Evolutionary conservation across 352 stramenopile species (phyloP).

Genomic region (Pythium dissimile): DNA sequence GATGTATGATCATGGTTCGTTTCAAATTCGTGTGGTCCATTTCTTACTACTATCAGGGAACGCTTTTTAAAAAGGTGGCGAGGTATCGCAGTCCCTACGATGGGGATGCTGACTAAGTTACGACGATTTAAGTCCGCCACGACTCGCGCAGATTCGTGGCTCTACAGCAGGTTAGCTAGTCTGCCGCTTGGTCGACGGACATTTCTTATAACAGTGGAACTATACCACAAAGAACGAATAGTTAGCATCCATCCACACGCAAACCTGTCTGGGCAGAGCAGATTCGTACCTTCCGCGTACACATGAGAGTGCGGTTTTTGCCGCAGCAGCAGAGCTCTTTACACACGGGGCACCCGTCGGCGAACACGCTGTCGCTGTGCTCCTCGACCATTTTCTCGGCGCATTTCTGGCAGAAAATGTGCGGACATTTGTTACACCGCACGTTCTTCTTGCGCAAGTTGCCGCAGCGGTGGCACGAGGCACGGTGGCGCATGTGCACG

Average conservation of each 20-base stretch:
- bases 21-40: background rate
- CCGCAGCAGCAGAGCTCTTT: constrained; percentile 87
- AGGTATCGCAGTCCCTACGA: too few relatives aligned
- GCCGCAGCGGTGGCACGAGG: constrained; percentile 84
- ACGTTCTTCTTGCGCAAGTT: constrained; percentile 89
- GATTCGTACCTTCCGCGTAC: constrained; percentile 52
- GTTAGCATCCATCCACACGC: background rate
- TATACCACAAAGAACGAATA: constrained; percentile 15
- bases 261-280: background rate
- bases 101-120: background rate
- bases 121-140: too few relatives aligned
- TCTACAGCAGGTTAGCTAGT: too few relatives aligned
- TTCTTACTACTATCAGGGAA: background rate
- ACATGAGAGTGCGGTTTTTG: constrained; percentile 75
- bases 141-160: too few relatives aligned
- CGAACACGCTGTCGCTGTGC: constrained; percentile 72
- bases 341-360: constrained; percentile 79
- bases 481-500: constrained; percentile 61
- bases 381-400: constrained; percentile 89
- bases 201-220: constrained; percentile 92
- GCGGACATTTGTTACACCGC: constrained; percentile 72
- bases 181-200: constrained; percentile 70
- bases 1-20: background rate
- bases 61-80: too few relatives aligned
- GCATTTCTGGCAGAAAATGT: constrained; percentile 89